Evolutionary conservation across 495 filamentous ascomycete species (phyloP).

Genomic region (Neurospora tetrasperma): DNA sequence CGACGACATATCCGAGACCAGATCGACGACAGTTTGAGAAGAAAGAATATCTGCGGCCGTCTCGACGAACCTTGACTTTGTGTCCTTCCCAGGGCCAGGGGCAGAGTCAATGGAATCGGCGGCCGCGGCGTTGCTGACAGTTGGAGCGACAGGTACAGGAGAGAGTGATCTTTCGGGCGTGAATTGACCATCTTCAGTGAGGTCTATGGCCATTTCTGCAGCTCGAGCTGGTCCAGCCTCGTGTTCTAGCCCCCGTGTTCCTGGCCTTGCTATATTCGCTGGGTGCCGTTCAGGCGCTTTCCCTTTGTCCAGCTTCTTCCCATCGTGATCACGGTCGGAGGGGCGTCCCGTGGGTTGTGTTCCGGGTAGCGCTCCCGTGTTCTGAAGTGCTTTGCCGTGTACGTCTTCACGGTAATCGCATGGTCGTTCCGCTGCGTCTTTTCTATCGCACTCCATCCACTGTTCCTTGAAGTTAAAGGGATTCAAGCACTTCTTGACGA

Average conservation of each 20-base stretch:
- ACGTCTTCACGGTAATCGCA: slow-evolving; percentile 3
- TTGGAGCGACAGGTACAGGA: neutral
- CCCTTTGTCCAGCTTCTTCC: neutral
- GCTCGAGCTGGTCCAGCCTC: neutral
- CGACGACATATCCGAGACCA: neutral
- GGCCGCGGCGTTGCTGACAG: neutral
- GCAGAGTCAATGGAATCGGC: neutral
- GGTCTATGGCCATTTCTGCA: neutral
- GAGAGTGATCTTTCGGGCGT: neutral
- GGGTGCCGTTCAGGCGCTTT: neutral
- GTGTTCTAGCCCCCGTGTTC: neutral
- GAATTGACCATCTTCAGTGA: neutral
- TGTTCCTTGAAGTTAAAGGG: slow-evolving; percentile 2
- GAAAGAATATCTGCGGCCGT: neutral
- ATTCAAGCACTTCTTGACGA: slow-evolving; percentile 1
- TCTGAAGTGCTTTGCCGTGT: neutral
- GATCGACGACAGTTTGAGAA: neutral
- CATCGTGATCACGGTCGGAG: neutral
- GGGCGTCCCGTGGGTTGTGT: neutral
- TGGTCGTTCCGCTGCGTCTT: slow-evolving; percentile 2
- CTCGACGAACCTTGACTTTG: neutral
- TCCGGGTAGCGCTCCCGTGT: neutral
- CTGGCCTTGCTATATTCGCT: neutral
- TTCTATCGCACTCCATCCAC: slow-evolving; percentile 4
- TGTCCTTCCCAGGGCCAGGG: neutral